These are phyloP conservation scores for Trichophyton simii DNA, from an alignment of 2,329 filamentous ascomycete genomes.

Conservation along the genomic window DNA sequence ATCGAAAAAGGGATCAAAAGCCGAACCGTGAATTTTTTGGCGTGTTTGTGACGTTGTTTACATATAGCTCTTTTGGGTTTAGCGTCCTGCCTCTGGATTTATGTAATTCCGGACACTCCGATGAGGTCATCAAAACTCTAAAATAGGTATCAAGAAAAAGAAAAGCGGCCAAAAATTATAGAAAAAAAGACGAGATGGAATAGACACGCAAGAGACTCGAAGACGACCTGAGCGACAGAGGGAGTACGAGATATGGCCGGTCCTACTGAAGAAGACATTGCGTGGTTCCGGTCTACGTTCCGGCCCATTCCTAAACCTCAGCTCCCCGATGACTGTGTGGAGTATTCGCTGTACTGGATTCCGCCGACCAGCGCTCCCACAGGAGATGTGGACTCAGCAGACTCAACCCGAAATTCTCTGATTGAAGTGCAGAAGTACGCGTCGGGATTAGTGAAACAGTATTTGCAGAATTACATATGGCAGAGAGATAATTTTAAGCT, in stretches of 20 bases:
- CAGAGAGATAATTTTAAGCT: conserved; percentile 74
- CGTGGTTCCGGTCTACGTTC: conserved; percentile 55
- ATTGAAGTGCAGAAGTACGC: conserved; percentile 60
- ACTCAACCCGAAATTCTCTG: conserved; percentile 45
- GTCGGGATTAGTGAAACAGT: conserved; percentile 46
- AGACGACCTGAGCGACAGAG: neutral
- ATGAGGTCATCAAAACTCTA: conserved; percentile 24
- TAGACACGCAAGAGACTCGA: neutral
- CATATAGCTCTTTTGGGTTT: conserved; percentile 27
- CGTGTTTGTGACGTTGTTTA: conserved; percentile 25
- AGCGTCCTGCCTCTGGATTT: conserved; percentile 14
- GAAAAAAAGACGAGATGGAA: conserved; percentile 3
- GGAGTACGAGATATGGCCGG: neutral
- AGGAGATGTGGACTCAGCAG: conserved; percentile 40
- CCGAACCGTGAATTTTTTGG: neutral
- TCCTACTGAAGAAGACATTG: conserved; percentile 44
- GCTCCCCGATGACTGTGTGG: conserved; percentile 70
- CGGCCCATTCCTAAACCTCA: conserved; percentile 50
- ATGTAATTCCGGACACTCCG: conserved; percentile 1
- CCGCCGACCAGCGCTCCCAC: conserved; percentile 45
- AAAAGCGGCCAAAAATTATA: too few species aligned
- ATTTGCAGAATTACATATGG: conserved; percentile 87
- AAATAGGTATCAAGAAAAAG: conserved; percentile 6
- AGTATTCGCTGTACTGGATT: conserved; percentile 68
- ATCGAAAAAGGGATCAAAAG: neutral